Evolutionary conservation across 2,329 filamentous ascomycete species (phyloP), one percentile per base, ranked within the genome.

Genomic region (Colletotrichum tanaceti): DNA sequence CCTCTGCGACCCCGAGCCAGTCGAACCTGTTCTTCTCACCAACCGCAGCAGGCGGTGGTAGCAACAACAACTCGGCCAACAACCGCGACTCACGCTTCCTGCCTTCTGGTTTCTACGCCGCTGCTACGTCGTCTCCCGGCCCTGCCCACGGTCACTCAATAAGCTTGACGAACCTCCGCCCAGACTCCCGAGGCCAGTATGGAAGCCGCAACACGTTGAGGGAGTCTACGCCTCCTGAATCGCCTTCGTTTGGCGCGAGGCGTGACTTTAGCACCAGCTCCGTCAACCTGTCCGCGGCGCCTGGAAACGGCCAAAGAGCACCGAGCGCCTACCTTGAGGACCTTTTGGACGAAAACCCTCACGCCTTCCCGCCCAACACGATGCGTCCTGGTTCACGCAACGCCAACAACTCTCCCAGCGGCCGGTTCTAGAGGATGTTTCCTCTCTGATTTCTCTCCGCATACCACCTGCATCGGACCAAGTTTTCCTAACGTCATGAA

Each of bases 21-120:
- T 89, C 89, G 44, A 93, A 91, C 71, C 85, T 98, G 18, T 99
- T 99, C 87, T 99, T 97, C 84, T 97, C 94, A 9, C 96, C 96
- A 0, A 98, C 96, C 0, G 94, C 94, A 1, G 89, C 88, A 49
- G 84, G 87, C 9, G 86, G 85, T 65, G 91, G 91, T 16, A 80
- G 82, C 70, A 80, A 84, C 46, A 81, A 81, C 53, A 88, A 88
- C 73, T 28, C 41, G 24, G n/a, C 52, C 55, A 69, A 44, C 28
- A 58, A 60, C 62, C 90, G 94, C 61, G 89, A 87, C 68, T 97
- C 93, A 1, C 84, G 85, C n/a, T 97, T 95, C 77, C 85, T 98
- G 22, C 95, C 95, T 18, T 91, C 95, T 3, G 95, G 95, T 1
- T 98, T 97, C 81, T 98, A 98, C 76, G 91, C 93, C 39, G 87